Evolutionary conservation across 1,284 basidiomycete species (phyloP).

Genomic region (Heterobasidion parviporum): DNA sequence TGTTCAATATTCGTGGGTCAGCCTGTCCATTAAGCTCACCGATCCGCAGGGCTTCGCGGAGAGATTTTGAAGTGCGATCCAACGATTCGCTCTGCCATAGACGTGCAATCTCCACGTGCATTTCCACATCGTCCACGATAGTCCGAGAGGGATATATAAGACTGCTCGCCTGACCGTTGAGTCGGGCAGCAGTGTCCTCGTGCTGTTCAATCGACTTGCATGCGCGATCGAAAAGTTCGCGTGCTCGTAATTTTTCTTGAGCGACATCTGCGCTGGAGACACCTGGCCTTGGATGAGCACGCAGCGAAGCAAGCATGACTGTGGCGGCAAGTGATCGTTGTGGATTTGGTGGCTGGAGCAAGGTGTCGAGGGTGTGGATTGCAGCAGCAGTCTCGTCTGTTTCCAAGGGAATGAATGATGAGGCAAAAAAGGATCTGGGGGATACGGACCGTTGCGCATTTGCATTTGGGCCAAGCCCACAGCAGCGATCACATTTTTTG

Average conservation of each 20-base stretch:
- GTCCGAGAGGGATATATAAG: conserved; percentile 37
- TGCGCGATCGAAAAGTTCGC: conserved; percentile 76
- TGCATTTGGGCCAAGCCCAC: conserved; percentile 85
- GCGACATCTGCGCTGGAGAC: conserved; percentile 66
- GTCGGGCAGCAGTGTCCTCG: conserved; percentile 34
- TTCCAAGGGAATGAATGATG: not conserved
- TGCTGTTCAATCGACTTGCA: conserved; percentile 53
- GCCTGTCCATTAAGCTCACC: conserved; percentile 35
- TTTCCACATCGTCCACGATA: conserved; percentile 70
- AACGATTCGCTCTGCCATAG: conserved; percentile 79
- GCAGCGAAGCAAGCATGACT: conserved; percentile 83
- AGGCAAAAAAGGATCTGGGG: not conserved
- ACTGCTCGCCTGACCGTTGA: conserved; percentile 19
- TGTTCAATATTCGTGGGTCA: conserved; percentile 73
- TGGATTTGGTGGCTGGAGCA: conserved; percentile 60
- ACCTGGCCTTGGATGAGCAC: conserved; percentile 72
- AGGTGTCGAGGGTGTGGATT: conserved; percentile 81
- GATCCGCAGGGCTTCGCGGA: conserved; percentile 65
- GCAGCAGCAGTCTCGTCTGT: conserved; percentile 72
- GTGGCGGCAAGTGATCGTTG: conserved; percentile 71
- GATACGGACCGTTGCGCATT: conserved; percentile 59
- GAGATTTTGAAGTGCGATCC: conserved; percentile 64
- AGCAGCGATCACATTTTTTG: conserved; percentile 69
- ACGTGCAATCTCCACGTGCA: conserved; percentile 81
- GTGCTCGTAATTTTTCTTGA: conserved; percentile 66